Evolutionary conservation across 805 yeast genomes (phyloP).

Genomic region (Suhomyces canberraensis): DNA sequence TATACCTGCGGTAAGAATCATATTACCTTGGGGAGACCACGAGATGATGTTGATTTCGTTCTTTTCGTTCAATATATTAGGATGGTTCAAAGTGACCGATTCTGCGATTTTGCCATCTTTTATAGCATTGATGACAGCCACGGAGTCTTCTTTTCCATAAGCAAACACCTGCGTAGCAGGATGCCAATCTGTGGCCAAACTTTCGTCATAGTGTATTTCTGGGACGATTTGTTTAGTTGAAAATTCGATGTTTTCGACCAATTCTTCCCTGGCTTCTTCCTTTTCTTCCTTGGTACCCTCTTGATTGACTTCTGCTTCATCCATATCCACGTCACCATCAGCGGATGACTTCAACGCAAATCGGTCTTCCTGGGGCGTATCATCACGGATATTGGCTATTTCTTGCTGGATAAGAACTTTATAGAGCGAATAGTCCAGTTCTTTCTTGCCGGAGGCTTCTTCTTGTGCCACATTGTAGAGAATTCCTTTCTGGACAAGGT

Average conservation of each 20-base stretch:
- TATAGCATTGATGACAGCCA: constrained; percentile 44
- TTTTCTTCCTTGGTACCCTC: constrained; percentile 4
- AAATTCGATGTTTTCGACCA: constrained; percentile 6
- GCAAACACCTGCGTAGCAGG: constrained; percentile 51
- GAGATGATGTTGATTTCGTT: constrained; percentile 34
- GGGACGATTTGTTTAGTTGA: constrained; percentile 39
- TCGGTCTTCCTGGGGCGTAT: not conserved
- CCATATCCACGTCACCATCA: constrained; percentile 4
- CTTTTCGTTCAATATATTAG: constrained; percentile 15
- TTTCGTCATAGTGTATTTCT: constrained; percentile 35
- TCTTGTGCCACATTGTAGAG: constrained; percentile 71
- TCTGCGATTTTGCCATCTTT: constrained; percentile 25
- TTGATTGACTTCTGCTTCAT: not conserved
- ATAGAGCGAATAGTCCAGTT: constrained; percentile 31
- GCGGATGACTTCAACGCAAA: not conserved
- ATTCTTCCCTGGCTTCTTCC: not conserved
- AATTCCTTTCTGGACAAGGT: constrained; percentile 81
- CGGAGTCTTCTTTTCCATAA: constrained; percentile 49
- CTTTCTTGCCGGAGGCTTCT: constrained; percentile 28
- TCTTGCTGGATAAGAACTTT: constrained; percentile 51
- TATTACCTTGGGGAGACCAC: constrained; percentile 69
- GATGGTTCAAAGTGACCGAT: constrained; percentile 29
- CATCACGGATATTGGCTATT: constrained; percentile 9
- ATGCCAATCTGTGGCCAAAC: constrained; percentile 54
- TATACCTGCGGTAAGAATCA: constrained; percentile 59